These are phyloP conservation scores for Elsinoe perseae DNA, from an alignment of 2,329 filamentous ascomycete genomes.

Conservation along the genomic window DNA sequence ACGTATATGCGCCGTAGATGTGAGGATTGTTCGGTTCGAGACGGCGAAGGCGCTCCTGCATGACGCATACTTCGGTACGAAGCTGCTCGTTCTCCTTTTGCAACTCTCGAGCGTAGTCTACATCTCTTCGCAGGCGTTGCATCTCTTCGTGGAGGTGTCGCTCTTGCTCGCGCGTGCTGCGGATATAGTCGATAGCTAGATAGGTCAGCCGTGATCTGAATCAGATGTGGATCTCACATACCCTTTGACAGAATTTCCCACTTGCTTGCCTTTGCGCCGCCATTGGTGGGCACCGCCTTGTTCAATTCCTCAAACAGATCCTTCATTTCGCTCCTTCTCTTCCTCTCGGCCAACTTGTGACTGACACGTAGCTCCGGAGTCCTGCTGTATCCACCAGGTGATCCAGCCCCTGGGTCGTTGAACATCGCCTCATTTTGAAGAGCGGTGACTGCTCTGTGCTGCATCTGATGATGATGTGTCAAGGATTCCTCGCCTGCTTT, in stretches of 20 bases:
- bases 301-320: slow-evolving; percentile 74
- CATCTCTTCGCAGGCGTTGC: slow-evolving; percentile 37
- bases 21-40: slow-evolving; percentile 41
- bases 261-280: slow-evolving; percentile 78
- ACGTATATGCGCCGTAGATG: slow-evolving; percentile 42
- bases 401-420: slow-evolving; percentile 19
- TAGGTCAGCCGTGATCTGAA: slow-evolving; percentile 2
- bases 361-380: slow-evolving; percentile 76
- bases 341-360: slow-evolving; percentile 77
- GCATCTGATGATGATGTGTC: slow-evolving; percentile 66
- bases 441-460: slow-evolving; percentile 63
- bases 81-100: slow-evolving; percentile 42
- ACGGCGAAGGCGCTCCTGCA: slow-evolving; percentile 40
- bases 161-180: slow-evolving; percentile 32
- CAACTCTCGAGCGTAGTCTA: slow-evolving; percentile 36
- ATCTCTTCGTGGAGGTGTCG: slow-evolving; percentile 34
- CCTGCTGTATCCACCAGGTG: slow-evolving; percentile 66
- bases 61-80: slow-evolving; percentile 39
- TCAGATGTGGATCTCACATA: slow-evolving; percentile 35
- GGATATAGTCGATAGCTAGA: slow-evolving; percentile 45
- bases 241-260: slow-evolving; percentile 85
- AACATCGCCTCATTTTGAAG: slow-evolving; percentile 51
- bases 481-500: slow-evolving; percentile 33
- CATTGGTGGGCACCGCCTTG: slow-evolving; percentile 69
- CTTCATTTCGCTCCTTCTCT: slow-evolving; percentile 82